Base-by-base conservation (phyloP, 2,329 filamentous ascomycete species). In the Alternaria burnsii region DNA sequence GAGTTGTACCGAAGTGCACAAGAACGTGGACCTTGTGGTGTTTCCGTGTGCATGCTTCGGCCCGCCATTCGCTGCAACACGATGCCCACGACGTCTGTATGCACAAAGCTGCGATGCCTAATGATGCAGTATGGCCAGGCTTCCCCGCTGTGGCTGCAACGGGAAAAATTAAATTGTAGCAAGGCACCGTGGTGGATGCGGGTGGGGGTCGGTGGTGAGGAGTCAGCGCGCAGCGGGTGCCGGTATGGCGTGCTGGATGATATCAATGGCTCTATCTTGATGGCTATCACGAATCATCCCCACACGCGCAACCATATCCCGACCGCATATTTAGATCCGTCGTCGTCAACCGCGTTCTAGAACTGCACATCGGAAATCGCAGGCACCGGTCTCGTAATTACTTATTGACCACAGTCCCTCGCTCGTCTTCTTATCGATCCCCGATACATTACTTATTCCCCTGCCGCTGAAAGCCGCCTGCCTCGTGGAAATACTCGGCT, bases 161-260 rank as follows among this genome's bases (percentile, higher is more conserved):
- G 62, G 61, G 46, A 63, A 67, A 69, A 66, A 56, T 57, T 54
- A 58, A 61, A 53, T 59, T 60, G 54, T 61, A 52, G 52, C 42
- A 53, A 62, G 61, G 66, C 65, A 68, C 59, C 65, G 36, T 68
- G 63, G 66, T 66, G 68, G 66, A 63, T 59, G 66, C 61, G 67
- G 48, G 60, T 62, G 67, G 60, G 58, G 58, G 62, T 32, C n/a
- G 38, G 55, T 56, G 59, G 55, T 60, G 61, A 65, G 66, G 71
- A 41, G 32, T 50, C 46, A 18, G 65, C 51, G 51, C 32, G 48
- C 70, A 68, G 66, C 66, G 52, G 59, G 55, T 52, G 65, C 65
- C 52, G 60, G 61, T 66, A 76, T 76, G 74, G 71, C 76, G 76
- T 77, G 74, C 74, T 76, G 53, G 62, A 71, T 68, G 67, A 68